Percentiles rank a stretch among this genome's conserved stretches.
These are phyloP conservation scores for Psilocybe sp. DNA, from an alignment of 768 basidiomycete species.

Conservation along the genomic window DNA sequence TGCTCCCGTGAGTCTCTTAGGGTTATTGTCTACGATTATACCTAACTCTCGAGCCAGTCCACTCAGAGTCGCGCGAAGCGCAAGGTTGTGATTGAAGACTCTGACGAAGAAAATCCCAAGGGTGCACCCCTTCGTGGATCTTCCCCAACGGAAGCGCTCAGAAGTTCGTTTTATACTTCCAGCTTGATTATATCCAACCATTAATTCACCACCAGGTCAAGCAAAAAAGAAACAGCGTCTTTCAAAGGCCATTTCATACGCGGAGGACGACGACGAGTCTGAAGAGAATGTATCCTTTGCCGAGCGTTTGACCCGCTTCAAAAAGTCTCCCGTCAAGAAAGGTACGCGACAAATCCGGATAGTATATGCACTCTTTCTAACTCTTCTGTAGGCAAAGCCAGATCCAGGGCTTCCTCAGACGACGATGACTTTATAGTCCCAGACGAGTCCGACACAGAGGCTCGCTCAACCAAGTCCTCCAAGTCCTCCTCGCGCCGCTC, in stretches of 20 bases:
- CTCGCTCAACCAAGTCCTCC: constrained; percentile 40
- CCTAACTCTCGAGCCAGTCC: constrained; percentile 4
- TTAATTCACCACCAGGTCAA: constrained; percentile 29
- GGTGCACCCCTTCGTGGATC: constrained; percentile 28
- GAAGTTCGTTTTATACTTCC: constrained; percentile 21
- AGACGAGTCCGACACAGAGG: constrained; percentile 60
- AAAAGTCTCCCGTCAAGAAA: constrained; percentile 57
- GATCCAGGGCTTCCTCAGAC: constrained; percentile 35
- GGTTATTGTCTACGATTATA: not conserved
- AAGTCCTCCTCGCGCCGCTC: constrained; percentile 48
- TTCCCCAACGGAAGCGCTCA: constrained; percentile 34
- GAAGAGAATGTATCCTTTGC: constrained; percentile 61
- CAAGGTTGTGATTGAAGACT: constrained; percentile 66
- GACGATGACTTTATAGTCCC: constrained; percentile 77
- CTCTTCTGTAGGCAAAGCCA: constrained; percentile 36
- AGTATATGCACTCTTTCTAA: not conserved
- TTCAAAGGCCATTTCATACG: constrained; percentile 42
- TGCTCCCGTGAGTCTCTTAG: constrained; percentile 30
- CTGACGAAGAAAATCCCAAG: constrained; percentile 59
- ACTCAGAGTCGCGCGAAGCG: constrained; percentile 52
- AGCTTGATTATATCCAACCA: not conserved
- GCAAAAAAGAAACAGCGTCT: constrained; percentile 60
- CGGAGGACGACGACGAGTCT: constrained; percentile 56
- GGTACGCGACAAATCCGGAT: constrained; percentile 27
- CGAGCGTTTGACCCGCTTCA: constrained; percentile 59